These are phyloP conservation scores for Paramecium pentaurelia DNA, from an alignment of 73 alveolate genomes.

Conservation along the genomic window DNA sequence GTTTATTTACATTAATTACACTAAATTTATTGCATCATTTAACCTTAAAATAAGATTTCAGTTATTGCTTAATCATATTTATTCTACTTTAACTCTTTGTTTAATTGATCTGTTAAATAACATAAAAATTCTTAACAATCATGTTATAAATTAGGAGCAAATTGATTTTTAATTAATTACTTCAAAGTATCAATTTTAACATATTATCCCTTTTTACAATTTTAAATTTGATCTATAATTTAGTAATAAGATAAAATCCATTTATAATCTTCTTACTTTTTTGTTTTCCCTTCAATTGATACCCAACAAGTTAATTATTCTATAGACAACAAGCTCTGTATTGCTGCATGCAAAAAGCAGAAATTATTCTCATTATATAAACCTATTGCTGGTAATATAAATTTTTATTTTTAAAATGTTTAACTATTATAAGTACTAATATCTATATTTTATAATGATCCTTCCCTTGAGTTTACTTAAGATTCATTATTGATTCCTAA, in stretches of 20 bases:
- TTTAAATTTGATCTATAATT: not conserved
- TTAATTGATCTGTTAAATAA: not conserved
- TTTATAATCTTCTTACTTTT: not conserved
- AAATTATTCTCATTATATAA: slow-evolving; percentile 22
- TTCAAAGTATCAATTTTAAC: not conserved
- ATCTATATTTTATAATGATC: not conserved
- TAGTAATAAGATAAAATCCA: not conserved
- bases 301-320: slow-evolving; percentile 41
- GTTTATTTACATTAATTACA: not conserved
- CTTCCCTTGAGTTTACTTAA: not conserved
- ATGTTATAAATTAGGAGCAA: slow-evolving; percentile 15
- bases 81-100: not conserved
- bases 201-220: not conserved
- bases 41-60: not conserved
- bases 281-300: not conserved
- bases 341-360: slow-evolving; percentile 34
- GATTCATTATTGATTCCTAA: not conserved
- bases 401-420: not conserved
- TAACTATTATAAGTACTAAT: not conserved
- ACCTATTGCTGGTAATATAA: slow-evolving; percentile 21
- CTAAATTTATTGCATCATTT: not conserved
- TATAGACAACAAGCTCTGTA: not conserved
- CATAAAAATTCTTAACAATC: slow-evolving; percentile 28
- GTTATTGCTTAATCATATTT: slow-evolving; percentile 37
- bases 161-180: not conserved